Percentiles rank a stretch among this genome's conserved stretches.
phyloP scores from a whole-genome alignment of 1,139 yeast species.

The Hansenula lynferdii region DNA sequence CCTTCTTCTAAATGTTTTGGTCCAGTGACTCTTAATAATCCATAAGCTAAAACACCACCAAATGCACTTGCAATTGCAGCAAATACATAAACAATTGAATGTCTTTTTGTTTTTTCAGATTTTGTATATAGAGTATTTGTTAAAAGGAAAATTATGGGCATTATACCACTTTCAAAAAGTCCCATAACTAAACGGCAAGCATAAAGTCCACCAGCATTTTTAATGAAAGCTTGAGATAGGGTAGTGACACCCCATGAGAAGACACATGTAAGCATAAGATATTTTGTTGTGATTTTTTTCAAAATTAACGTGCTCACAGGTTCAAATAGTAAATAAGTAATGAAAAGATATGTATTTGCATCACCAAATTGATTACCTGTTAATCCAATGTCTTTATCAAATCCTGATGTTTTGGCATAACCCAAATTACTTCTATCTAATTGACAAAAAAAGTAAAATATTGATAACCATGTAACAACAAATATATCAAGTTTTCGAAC shows the following conservation, averaged over 20 bases:
- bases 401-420: background rate
- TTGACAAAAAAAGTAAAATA: background rate
- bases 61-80: background rate
- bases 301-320: background rate
- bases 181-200: background rate
- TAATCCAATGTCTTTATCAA: background rate
- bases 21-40: background rate
- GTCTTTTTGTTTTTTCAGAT: background rate
- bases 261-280: background rate
- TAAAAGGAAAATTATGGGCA: background rate
- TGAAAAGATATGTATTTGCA: background rate
- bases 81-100: background rate
- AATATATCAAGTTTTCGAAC: background rate
- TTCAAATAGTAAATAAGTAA: background rate
- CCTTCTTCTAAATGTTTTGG: background rate
- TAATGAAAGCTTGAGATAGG: background rate
- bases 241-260: background rate
- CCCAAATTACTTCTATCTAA: background rate
- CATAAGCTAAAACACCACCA: background rate
- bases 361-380: background rate
- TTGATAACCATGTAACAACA: background rate
- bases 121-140: background rate
- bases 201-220: background rate
- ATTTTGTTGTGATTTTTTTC: background rate
- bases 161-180: background rate